A percentile compares a stretch with the other conserved stretches of the same genome.
These are phyloP conservation scores for Luffa acutangula DNA, from an alignment of 306 rosid genomes.

Conservation along the genomic window DNA sequence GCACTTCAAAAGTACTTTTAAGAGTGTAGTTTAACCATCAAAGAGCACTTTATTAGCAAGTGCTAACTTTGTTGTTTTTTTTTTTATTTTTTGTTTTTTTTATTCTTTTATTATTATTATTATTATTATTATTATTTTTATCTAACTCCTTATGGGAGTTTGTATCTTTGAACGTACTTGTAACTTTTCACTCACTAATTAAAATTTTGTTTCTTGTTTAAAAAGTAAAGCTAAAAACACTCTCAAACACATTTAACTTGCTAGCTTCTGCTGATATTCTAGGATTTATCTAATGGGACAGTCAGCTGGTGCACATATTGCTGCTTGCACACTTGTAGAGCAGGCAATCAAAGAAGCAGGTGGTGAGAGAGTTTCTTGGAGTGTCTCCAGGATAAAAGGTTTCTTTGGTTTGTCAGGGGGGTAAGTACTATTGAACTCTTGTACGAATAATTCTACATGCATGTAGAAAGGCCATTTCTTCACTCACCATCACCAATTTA, in stretches of 20 bases:
- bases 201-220: no score
- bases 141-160: background rate
- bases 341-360: slow-evolving; percentile 89
- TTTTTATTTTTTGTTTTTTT: no score
- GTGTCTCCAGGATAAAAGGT: slow-evolving; percentile 73
- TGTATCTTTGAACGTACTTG: background rate
- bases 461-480: background rate
- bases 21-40: background rate
- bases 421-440: slow-evolving; percentile 23
- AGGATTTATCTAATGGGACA: slow-evolving; percentile 97
- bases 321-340: slow-evolving; percentile 67
- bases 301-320: slow-evolving; percentile 98
- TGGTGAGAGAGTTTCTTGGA: slow-evolving; percentile 72
- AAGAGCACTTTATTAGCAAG: background rate
- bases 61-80: no score
- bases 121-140: no score
- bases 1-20: background rate
- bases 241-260: background rate
- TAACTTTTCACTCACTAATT: background rate
- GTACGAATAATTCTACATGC: background rate
- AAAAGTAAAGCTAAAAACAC: background rate
- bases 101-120: no score
- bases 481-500: background rate
- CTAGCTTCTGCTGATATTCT: slow-evolving; percentile 5
- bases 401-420: slow-evolving; percentile 96